phyloP scores from a whole-genome alignment of 1,139 yeast species.

The Entelexis sorbosivorans region DNA sequence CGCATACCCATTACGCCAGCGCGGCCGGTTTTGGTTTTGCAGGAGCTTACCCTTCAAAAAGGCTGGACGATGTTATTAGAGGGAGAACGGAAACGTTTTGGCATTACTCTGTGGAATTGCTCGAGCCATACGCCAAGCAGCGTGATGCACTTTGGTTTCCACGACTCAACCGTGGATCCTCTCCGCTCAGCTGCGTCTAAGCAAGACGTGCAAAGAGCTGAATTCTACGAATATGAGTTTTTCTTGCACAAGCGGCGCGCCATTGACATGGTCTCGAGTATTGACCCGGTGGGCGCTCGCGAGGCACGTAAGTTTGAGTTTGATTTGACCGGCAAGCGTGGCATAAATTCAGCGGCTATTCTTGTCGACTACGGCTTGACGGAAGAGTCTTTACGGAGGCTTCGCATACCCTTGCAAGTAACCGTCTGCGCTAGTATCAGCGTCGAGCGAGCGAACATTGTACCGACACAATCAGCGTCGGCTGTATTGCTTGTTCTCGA shows the following conservation, averaged over 20 bases:
- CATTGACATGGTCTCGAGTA: slow-evolving; percentile 28
- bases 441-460: slow-evolving; percentile 59
- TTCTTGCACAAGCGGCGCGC: slow-evolving; percentile 50
- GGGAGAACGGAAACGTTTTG: slow-evolving; percentile 52
- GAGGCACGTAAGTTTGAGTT: slow-evolving; percentile 37
- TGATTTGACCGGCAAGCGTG: slow-evolving; percentile 60
- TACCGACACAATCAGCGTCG: slow-evolving; percentile 35
- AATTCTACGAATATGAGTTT: slow-evolving; percentile 67
- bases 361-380: slow-evolving; percentile 52
- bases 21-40: slow-evolving; percentile 53
- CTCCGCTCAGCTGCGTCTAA: slow-evolving; percentile 39
- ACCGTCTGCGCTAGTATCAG: slow-evolving; percentile 65
- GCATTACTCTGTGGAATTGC: slow-evolving; percentile 46
- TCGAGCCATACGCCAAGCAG: slow-evolving; percentile 16
- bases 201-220: slow-evolving; percentile 45
- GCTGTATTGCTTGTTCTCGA: slow-evolving; percentile 53
- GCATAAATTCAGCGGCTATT: slow-evolving; percentile 55
- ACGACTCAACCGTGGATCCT: slow-evolving; percentile 66
- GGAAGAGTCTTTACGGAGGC: slow-evolving; percentile 39
- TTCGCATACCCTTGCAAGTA: slow-evolving; percentile 54
- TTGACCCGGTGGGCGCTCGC: slow-evolving; percentile 23
- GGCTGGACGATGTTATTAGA: slow-evolving; percentile 71
- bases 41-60: slow-evolving; percentile 46
- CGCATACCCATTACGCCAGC: slow-evolving; percentile 43
- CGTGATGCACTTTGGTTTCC: slow-evolving; percentile 40